Evolutionary conservation across 805 yeast genomes (phyloP).

Genomic region (Pichia membranifaciens): DNA sequence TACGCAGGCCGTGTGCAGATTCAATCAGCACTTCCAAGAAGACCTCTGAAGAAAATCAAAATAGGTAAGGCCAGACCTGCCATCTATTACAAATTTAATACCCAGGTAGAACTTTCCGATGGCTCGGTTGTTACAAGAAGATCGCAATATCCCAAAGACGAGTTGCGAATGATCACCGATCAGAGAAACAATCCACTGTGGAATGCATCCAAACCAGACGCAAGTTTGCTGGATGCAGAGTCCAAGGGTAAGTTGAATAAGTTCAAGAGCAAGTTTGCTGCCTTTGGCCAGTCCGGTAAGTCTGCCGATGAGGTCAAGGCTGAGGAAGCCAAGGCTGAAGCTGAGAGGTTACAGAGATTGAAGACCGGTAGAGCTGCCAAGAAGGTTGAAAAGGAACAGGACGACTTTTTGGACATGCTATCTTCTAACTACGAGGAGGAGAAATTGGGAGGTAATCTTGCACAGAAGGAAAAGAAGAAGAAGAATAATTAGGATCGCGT

Average conservation of each 20-base stretch:
- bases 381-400: constrained; percentile 21
- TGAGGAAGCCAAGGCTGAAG: constrained; percentile 22
- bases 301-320: constrained; percentile 26
- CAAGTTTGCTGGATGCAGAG: constrained; percentile 68
- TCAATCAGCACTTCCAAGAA: constrained; percentile 30
- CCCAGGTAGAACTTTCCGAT: constrained; percentile 84
- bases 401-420: constrained; percentile 51
- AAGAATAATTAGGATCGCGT: constrained; percentile 12
- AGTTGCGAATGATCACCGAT: constrained; percentile 78
- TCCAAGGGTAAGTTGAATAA: constrained; percentile 76
- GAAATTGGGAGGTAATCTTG: constrained; percentile 33
- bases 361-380: constrained; percentile 25
- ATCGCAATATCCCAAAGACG: constrained; percentile 84
- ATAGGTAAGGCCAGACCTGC: constrained; percentile 92
- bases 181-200: constrained; percentile 82
- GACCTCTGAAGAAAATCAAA: constrained; percentile 64
- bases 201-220: constrained; percentile 82
- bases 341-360: constrained; percentile 26
- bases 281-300: constrained; percentile 37
- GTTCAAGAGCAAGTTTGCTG: constrained; percentile 62
- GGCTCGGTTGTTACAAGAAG: constrained; percentile 84
- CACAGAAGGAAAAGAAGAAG: constrained; percentile 27
- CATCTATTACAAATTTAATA: constrained; percentile 84
- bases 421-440: constrained; percentile 38
- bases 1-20: constrained; percentile 30